Evolutionary conservation across 2,329 filamentous ascomycete genomes (phyloP).

Genomic region (Fusarium sp.): DNA sequence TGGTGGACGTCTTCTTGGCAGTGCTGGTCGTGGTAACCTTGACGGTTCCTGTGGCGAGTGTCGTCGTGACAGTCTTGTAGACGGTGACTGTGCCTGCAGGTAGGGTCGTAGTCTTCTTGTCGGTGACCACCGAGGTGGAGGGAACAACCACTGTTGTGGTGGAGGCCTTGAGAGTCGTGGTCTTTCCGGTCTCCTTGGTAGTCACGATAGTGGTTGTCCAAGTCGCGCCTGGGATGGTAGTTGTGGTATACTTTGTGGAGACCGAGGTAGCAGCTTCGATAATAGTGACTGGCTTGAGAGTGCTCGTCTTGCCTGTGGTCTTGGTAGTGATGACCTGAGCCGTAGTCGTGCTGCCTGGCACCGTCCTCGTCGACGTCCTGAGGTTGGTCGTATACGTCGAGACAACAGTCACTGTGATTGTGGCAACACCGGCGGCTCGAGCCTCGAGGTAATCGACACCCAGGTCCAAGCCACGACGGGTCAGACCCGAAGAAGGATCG

Average conservation of each 20-base stretch:
- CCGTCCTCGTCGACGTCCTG: slow-evolving; percentile 25
- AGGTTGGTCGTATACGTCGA: slow-evolving; percentile 28
- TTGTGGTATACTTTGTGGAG: slow-evolving; percentile 17
- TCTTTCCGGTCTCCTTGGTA: slow-evolving; percentile 36
- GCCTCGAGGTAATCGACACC: slow-evolving; percentile 17
- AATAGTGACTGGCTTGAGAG: slow-evolving; percentile 26
- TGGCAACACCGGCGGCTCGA: slow-evolving; percentile 16
- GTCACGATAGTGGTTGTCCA: slow-evolving; percentile 25
- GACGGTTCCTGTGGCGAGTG: slow-evolving; percentile 19
- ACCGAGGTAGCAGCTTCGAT: slow-evolving; percentile 18
- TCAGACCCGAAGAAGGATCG: slow-evolving; percentile 13
- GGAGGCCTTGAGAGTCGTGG: slow-evolving; percentile 33
- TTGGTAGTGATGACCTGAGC: slow-evolving; percentile 25
- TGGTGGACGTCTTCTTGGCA: slow-evolving; percentile 23
- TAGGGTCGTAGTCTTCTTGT: slow-evolving; percentile 32
- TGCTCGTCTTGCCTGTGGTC: slow-evolving; percentile 19
- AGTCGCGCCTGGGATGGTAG: slow-evolving; percentile 25
- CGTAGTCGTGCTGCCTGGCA: slow-evolving; percentile 26
- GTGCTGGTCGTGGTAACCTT: slow-evolving; percentile 26
- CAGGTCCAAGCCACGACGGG: slow-evolving; percentile 22
- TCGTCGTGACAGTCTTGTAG: slow-evolving; percentile 16
- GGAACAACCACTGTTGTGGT: slow-evolving; percentile 27
- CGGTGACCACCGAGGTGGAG: slow-evolving; percentile 26
- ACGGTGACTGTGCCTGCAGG: slow-evolving; percentile 34
- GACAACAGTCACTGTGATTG: slow-evolving; percentile 23